phyloP scores from a whole-genome alignment of 805 yeast genomes.

The Candida schatavii region DNA sequence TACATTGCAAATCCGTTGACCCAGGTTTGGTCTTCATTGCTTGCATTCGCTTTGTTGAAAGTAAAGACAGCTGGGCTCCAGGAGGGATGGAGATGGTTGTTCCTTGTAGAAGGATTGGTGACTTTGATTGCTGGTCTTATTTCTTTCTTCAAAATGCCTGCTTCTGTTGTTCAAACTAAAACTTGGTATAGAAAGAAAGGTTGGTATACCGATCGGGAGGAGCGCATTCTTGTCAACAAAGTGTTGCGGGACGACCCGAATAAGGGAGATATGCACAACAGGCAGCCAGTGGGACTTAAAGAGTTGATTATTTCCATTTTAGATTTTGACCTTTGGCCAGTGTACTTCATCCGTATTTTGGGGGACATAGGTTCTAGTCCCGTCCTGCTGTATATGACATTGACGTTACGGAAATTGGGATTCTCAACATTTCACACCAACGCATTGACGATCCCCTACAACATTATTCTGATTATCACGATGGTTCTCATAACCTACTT shows the following conservation, averaged over 20 bases:
- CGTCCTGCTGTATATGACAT: conserved; percentile 7
- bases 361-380: conserved; percentile 16
- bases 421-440: conserved; percentile 51
- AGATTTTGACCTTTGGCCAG: conserved; percentile 27
- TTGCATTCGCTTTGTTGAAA: conserved; percentile 6
- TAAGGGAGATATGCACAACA: conserved; percentile 29
- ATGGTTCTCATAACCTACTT: conserved; percentile 21
- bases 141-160: conserved; percentile 44
- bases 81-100: conserved; percentile 61
- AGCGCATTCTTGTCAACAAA: conserved; percentile 24
- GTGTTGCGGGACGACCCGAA: conserved; percentile 28
- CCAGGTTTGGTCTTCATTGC: conserved; percentile 9
- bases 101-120: conserved; percentile 54
- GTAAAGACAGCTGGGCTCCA: conserved; percentile 23
- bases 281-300: conserved; percentile 19
- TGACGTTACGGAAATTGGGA: conserved; percentile 31
- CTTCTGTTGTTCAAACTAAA: conserved; percentile 48
- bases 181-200: conserved; percentile 45
- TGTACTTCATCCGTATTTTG: conserved; percentile 20
- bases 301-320: conserved; percentile 16
- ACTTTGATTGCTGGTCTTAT: conserved; percentile 49
- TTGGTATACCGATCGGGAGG: conserved; percentile 27
- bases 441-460: conserved; percentile 50
- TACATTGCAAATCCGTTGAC: conserved; percentile 52
- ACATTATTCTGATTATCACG: conserved; percentile 22